Base-by-base conservation (phyloP, 371 early-diverging fungal species). In the Dichotomocladium elegans region DNA sequence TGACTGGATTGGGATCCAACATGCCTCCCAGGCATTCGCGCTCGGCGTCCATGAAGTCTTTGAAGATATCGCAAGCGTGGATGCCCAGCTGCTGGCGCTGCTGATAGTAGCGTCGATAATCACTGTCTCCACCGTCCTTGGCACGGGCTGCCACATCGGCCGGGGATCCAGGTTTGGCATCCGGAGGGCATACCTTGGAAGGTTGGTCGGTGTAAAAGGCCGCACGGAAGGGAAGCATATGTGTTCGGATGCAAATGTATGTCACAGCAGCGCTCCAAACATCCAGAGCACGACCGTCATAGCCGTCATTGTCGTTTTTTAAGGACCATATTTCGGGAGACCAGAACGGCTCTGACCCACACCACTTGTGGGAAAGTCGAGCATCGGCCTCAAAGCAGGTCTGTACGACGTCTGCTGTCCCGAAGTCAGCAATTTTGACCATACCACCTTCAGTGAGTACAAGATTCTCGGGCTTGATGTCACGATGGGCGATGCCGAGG, bases 391-490 rank as follows among this genome's bases (percentile, higher is more conserved):
- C 91, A 77, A 90, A 92, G 30, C 83, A 80, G 35, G 82, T 82
- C 52, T 90, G 78, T 68, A 95, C 93, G 2, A 96, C 93, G 33
- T 92, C 91, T 4, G 96, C 90, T 6, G 94, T 94, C 21, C 98
- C 96, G 84, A 98, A 99, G 74, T 99, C 98, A 17, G 96, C 93
- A 63, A 98, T 95, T 72, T 99, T 98, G 33, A 99, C 63, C n/a
- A 83, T 86, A 41, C 89, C 85, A 14, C 78, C 74, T 3, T 70
- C 70, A 42, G 93, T 93, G 51, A 99, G 58, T 3, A 99, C 72
- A 45, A 99, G 70, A 75, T 99, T 99, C 72, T 99, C 92, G 17
- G 91, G 88, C 58, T 92, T 92, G 59, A 92, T 82, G 55, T 93
- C 91, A 35, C 99, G 85, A 57, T 86, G 86, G 28, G 81, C 83